phyloP scores from a whole-genome alignment of 345 rosid genomes.

The Hirschfeldia incana region DNA sequence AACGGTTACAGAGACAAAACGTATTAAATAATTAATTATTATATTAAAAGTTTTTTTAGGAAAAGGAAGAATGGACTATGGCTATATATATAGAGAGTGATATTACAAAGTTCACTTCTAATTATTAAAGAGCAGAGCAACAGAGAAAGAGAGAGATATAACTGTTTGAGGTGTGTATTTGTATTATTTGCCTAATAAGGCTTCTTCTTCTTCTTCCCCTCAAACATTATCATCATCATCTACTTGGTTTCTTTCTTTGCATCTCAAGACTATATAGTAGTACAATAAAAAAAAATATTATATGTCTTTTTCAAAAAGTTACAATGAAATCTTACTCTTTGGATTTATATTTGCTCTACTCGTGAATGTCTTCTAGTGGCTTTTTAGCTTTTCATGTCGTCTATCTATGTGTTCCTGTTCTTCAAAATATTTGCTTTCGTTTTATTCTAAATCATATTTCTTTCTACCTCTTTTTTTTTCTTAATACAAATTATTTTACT shows the following conservation, averaged over 20 bases:
- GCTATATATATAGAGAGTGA: slow-evolving; percentile 16
- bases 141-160: slow-evolving; percentile 1
- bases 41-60: neutral
- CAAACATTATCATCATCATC: slow-evolving; percentile 27
- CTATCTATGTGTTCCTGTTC: slow-evolving; percentile 38
- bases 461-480: slow-evolving; percentile 19
- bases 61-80: neutral
- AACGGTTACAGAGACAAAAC: neutral
- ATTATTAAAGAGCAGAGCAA: slow-evolving; percentile 30
- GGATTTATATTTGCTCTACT: slow-evolving; percentile 32
- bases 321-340: slow-evolving; percentile 31
- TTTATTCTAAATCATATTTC: slow-evolving; percentile 29
- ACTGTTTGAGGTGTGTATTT: slow-evolving; percentile 22
- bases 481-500: slow-evolving; percentile 10
- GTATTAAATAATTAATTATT: neutral
- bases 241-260: slow-evolving; percentile 35
- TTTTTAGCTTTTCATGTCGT: slow-evolving; percentile 29
- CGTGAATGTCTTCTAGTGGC: slow-evolving; percentile 38
- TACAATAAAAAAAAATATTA: neutral
- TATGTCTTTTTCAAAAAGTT: slow-evolving; percentile 34
- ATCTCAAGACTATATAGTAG: slow-evolving; percentile 15
- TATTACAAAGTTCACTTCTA: slow-evolving; percentile 24
- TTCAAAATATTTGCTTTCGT: slow-evolving; percentile 32
- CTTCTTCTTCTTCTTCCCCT: slow-evolving; percentile 26
- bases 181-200: slow-evolving; percentile 2